phyloP scores from a whole-genome alignment of 2,329 filamentous ascomycete genomes.

The Colletotrichum liriopes region DNA sequence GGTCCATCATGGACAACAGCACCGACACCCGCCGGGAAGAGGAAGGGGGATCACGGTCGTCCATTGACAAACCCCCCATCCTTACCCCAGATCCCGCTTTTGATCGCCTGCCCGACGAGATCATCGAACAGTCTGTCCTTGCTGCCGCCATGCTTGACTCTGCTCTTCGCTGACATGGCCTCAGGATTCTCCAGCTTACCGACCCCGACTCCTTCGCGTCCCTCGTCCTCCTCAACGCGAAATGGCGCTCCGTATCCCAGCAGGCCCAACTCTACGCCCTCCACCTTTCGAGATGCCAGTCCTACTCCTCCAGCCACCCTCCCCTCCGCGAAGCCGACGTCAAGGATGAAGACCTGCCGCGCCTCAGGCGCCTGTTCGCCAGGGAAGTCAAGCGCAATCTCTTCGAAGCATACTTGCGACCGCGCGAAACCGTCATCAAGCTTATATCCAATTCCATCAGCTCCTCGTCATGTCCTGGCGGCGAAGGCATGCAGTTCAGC shows the following conservation, averaged over 20 bases:
- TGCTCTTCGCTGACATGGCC: conserved; percentile 12
- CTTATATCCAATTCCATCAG: conserved; percentile 88
- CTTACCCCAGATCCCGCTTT: conserved; percentile 59
- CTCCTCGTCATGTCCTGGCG: conserved; percentile 85
- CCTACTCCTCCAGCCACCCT: conserved; percentile 68
- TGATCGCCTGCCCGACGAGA: conserved; percentile 75
- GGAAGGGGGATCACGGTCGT: conserved; percentile 42
- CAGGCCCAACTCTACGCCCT: conserved; percentile 74
- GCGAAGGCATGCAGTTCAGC: conserved; percentile 88
- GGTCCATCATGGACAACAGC: conserved; percentile 30
- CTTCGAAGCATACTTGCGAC: conserved; percentile 82
- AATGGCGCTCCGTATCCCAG: conserved; percentile 77
- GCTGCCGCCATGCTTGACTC: conserved; percentile 3
- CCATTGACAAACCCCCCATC: conserved; percentile 54
- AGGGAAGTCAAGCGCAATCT: conserved; percentile 82
- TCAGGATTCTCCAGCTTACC: conserved; percentile 72
- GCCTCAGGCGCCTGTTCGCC: conserved; percentile 76
- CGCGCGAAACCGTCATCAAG: conserved; percentile 80
- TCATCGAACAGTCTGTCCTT: conserved; percentile 75
- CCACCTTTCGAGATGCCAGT: conserved; percentile 74
- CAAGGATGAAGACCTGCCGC: conserved; percentile 67
- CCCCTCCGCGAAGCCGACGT: conserved; percentile 54
- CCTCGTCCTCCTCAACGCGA: conserved; percentile 75
- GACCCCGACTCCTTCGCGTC: conserved; percentile 78
- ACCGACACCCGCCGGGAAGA: conserved; percentile 11